These are phyloP conservation scores for Colletotrichum lini DNA, from an alignment of 2,329 filamentous ascomycete genomes.

Conservation along the genomic window DNA sequence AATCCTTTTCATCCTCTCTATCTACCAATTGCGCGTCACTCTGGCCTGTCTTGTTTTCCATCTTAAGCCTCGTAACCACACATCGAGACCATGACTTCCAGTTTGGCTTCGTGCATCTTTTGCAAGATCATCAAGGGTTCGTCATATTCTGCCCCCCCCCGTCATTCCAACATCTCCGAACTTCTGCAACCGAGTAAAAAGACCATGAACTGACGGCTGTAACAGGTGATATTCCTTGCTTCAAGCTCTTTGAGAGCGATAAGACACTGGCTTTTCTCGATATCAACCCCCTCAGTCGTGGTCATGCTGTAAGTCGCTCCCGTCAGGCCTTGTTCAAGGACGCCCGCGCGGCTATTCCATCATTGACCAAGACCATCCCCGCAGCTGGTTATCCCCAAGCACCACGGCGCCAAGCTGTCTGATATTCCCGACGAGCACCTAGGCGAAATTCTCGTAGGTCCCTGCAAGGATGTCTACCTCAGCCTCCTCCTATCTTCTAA, in stretches of 20 bases:
- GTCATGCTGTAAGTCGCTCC: slow-evolving; percentile 81
- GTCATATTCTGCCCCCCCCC: slow-evolving; percentile 22
- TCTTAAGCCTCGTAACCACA: neutral
- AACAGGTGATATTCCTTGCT: slow-evolving; percentile 91
- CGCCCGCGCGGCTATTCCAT: neutral
- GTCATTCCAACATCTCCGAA: slow-evolving; percentile 25
- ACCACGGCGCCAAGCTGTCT: slow-evolving; percentile 90
- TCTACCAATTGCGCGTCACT: neutral
- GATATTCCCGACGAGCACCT: slow-evolving; percentile 95
- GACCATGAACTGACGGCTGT: slow-evolving; percentile 30
- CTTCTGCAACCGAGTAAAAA: slow-evolving; percentile 1
- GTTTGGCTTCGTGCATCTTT: slow-evolving; percentile 87
- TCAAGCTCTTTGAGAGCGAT: slow-evolving; percentile 96
- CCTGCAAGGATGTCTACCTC: neutral
- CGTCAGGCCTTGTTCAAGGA: neutral
- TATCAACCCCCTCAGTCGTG: slow-evolving; percentile 89
- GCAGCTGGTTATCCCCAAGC: slow-evolving; percentile 96
- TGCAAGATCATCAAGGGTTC: slow-evolving; percentile 97
- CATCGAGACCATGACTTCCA: slow-evolving; percentile 49
- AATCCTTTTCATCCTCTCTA: neutral
- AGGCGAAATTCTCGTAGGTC: slow-evolving; percentile 80
- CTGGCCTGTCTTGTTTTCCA: neutral
- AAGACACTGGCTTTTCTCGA: slow-evolving; percentile 97
- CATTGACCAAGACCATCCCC: slow-evolving; percentile 22
- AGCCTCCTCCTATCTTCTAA: neutral